Evolutionary conservation across 768 basidiomycete species (phyloP), one percentile per base, ranked within the genome.

Genomic region (Mycena leptocephala): DNA sequence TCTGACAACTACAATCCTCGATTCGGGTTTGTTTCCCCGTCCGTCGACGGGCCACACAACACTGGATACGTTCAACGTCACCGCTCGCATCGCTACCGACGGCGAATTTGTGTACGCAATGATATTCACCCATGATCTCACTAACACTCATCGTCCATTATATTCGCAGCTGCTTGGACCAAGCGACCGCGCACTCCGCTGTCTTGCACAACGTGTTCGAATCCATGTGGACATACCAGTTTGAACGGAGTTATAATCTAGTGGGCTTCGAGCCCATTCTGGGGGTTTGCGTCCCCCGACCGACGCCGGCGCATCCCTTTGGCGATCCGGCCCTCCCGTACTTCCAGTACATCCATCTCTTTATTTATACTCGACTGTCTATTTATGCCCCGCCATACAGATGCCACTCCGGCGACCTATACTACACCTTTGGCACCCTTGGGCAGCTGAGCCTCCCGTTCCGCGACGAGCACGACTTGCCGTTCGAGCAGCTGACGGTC

Each of bases 271-370:
- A 87, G 72, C 89, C 89, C 2, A 86, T 88, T 56, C 81, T 84
- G 11, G 87, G 86, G 2, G 83, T 86, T 0, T 90, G 90, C 76
- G 83, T 87, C 18, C 88, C 90, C 0, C 87, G 90, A 0, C 76
- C 84, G 9, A 87, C 86, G 5, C 77, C 83, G 0, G 84, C 80
- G 6, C 87, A 87, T 78, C 90, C 89, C 0, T 79, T 85, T 65
- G 90, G 91, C 18, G 86, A 92, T 72, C 86, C 89, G 5, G 85
- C 82, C 24, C 78, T 87, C 24, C 89, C 89, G 26, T 90, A 89
- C 72, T 91, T 88, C 83, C 85, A 88, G 87, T 83, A 86, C 70
- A 84, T 85, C 72, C 84, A 81, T 24, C 81, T 84, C 51, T 78
- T 83, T 77, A 78, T 85, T 78, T 85, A 83, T 41, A 81, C 79